Percentiles rank a stretch among this genome's conserved stretches.
These are phyloP conservation scores for Camellia lanceoleosa DNA, from an alignment of 148 eudicot species.

Conservation along the genomic window DNA sequence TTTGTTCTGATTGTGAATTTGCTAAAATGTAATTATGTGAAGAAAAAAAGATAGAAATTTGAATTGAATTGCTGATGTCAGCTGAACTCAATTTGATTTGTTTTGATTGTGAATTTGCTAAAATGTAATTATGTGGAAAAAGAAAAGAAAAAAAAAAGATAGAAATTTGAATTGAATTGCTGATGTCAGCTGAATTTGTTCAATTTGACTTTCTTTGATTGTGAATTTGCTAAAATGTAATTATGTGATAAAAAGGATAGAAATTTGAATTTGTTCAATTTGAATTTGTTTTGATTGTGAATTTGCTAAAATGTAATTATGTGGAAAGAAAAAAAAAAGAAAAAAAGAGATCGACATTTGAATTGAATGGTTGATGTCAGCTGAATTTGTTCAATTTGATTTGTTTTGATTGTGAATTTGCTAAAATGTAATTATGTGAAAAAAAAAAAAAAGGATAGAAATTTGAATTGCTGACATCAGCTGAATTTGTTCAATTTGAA, in stretches of 20 bases:
- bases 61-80: not conserved
- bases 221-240: not conserved
- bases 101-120: too few species aligned
- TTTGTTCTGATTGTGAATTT: not conserved
- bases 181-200: too few species aligned
- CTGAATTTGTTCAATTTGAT: not conserved
- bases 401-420: not conserved
- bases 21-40: not conserved
- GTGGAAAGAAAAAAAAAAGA: too few species aligned
- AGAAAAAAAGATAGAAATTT: not conserved
- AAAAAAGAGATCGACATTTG: too few species aligned
- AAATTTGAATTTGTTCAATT: too few species aligned
- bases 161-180: too few species aligned
- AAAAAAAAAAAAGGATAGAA: not conserved
- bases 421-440: not conserved
- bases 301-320: too few species aligned
- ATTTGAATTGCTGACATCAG: too few species aligned
- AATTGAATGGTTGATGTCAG: too few species aligned
- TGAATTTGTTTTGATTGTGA: too few species aligned
- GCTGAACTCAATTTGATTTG: not conserved
- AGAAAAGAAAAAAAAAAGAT: too few species aligned
- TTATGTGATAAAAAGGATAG: not conserved
- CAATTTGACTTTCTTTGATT: not conserved
- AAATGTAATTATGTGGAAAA: too few species aligned
- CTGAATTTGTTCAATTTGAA: not conserved